Evolutionary conservation across 306 rosid genomes (phyloP), one percentile per base, ranked within the genome.

Genomic region (Purshia tridentata): DNA sequence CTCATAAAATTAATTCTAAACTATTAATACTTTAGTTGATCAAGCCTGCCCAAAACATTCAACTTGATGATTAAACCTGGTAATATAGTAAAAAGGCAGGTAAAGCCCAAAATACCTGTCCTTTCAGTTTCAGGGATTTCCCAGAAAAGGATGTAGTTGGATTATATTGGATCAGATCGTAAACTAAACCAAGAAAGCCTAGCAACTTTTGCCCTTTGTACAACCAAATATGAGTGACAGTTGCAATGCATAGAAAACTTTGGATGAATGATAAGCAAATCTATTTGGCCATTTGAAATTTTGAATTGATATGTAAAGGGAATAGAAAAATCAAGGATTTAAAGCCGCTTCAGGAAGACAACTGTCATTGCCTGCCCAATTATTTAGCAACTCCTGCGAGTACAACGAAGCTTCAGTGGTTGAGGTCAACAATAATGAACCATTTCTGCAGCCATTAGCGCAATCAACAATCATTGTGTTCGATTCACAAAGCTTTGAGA

Each of bases 401-500:
- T 9, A n/a, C 35, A 45, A 35, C 22, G 55, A 50, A 57, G 66
- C 23, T 56, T 56, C 45, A 6, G 66, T 5, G n/a, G 20, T 37
- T 61, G 66, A 2, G 66, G 66, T 61, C 22, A 47, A 37, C 66
- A 61, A 16, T 61, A 45, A 56, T 8, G 45, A 22, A 7, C 46
- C 35, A 4, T 15, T 29, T 58, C 51, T 9, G 54, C 70, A 46
- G 9, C 18, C 61, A 76, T 59, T 50, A 0, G n/a, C 48, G 47
- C 74, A 58, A 22, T 48, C 61, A 15, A 57, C 49, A 23, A 55
- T 16, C 61, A 9, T 49, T 39, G 18, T 67, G 19, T 22, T 76
- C 35, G 68, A 44, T 22, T 69, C 62, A 40, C 52, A 58, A 41
- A 68, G 44, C 54, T 69, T 50, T 5, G 75, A 39, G 49, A 76